phyloP scores from a whole-genome alignment of 78 protist genomes.

The Polysphondylium violaceum region DNA sequence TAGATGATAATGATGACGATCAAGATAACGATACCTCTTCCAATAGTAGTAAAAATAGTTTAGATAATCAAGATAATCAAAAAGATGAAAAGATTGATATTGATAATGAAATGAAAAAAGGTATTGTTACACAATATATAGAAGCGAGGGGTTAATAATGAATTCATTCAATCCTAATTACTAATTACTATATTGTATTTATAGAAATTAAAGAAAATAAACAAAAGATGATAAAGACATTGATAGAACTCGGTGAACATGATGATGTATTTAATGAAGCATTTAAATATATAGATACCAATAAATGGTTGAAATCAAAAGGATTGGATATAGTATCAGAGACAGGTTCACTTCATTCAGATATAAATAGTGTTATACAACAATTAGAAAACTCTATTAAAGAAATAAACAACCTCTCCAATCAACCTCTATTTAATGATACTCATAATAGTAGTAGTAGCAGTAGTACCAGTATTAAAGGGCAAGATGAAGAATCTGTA shows the following conservation, averaged over 20 bases:
- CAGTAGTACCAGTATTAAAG: too few species aligned
- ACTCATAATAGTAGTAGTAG: too few species aligned
- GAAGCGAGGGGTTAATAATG: not conserved
- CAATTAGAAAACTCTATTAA: not conserved
- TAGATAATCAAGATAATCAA: conserved; percentile 1
- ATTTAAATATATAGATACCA: conserved; percentile 52
- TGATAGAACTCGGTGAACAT: conserved; percentile 14
- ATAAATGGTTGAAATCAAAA: conserved; percentile 59
- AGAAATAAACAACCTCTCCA: conserved; percentile 13
- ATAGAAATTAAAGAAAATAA: conserved; percentile 22
- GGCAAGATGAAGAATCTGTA: too few species aligned
- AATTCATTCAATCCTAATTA: not conserved
- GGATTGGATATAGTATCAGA: conserved; percentile 31
- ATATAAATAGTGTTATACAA: not conserved
- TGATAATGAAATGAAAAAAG: conserved; percentile 16
- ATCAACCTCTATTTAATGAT: too few species aligned
- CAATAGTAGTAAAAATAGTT: not conserved
- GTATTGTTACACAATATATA: not conserved
- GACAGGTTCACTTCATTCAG: not conserved
- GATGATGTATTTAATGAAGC: conserved; percentile 62
- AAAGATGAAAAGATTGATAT: not conserved
- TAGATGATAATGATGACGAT: not conserved
- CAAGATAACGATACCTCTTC: too few species aligned
- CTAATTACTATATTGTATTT: not conserved
- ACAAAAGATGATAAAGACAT: conserved; percentile 25